Evolutionary conservation across 1,284 basidiomycete species (phyloP), one percentile per base, ranked within the genome.

Genomic region (Sporisorium reilianum): DNA sequence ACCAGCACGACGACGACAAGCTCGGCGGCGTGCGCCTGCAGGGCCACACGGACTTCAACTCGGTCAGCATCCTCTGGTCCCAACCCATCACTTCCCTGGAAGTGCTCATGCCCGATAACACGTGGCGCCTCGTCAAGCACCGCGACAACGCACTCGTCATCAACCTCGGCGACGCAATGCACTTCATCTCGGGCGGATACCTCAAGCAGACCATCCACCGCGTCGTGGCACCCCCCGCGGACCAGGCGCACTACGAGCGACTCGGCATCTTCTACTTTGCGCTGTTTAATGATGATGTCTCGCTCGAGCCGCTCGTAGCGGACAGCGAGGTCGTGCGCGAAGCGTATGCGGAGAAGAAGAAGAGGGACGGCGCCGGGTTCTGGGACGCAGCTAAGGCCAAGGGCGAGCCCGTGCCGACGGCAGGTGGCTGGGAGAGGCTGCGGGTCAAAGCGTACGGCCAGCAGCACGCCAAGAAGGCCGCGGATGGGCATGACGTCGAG

Each of bases 1-100:
- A 79, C 26, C 72, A 84, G 63, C 61, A 60, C 32, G 86, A 85
- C 10, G 75, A 81, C 30, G 75, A 83, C 23, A 71, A 80, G 12
- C 69, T 85, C n/a, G 84, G 83, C n/a, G 86, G 85, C 3, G 79
- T 86, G 0, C 69, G 85, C 0, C 81, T 87, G 50, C 86, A 87
- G 75, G 86, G 86, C n/a, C 86, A 87, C 65, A 85, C 85, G 34
- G 86, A 87, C 59, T 87, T 86, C 66, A 86, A 86, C 49, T 68
- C 78, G 28, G 86, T 86, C 42, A 85, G 84, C 22, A 80, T 86
- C 51, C 83, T 87, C 41, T 87, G 86, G 83, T 83, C 80, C 2
- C 85, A 86, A 55, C 86, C 86, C 3, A 85, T 87, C 67, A 85
- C 85, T 0, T 84, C 82, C 20, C 80, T 87, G 18, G 85, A 87